Evolutionary conservation across 1,139 yeast species (phyloP).

Genomic region (Sugiyamaella xylanicola): DNA sequence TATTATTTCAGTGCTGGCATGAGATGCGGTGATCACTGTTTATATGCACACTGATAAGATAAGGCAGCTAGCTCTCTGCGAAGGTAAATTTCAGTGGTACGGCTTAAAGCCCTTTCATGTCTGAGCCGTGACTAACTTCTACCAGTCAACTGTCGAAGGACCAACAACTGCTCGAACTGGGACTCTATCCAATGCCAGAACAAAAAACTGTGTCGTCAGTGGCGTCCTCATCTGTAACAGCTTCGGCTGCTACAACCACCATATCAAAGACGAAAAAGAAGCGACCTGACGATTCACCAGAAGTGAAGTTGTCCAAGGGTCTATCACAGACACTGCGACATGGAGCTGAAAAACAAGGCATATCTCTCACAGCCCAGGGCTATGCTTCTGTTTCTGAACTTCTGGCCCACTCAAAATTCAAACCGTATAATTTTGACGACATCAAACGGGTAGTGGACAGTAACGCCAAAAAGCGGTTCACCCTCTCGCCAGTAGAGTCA

Average conservation of each 20-base stretch:
- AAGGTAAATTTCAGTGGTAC: too few species aligned
- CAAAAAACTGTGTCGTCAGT: neutral
- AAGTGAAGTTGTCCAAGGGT: constrained; percentile 62
- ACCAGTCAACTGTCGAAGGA: too few species aligned
- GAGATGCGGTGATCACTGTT: neutral
- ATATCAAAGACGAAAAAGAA: neutral
- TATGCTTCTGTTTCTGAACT: constrained; percentile 58
- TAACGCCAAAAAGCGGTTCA: constrained; percentile 73
- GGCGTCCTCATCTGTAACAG: neutral
- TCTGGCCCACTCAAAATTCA: constrained; percentile 60
- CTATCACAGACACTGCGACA: constrained; percentile 80
- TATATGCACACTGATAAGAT: neutral
- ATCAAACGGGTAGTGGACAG: constrained; percentile 59
- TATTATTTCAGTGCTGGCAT: neutral
- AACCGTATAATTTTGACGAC: constrained; percentile 59
- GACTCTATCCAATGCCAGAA: neutral
- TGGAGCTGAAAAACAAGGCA: constrained; percentile 71
- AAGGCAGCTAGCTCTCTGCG: too few species aligned
- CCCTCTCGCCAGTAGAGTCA: constrained; percentile 41
- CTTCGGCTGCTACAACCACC: neutral
- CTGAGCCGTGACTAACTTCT: too few species aligned
- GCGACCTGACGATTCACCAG: constrained; percentile 30
- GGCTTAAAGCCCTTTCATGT: too few species aligned
- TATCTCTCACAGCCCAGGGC: constrained; percentile 68
- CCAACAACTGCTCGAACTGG: too few species aligned